A percentile compares a stretch with the other conserved stretches of the same genome.
Conservation (phyloP, 108 stramenopile species). For the Discostella stelligeroides region DNA sequence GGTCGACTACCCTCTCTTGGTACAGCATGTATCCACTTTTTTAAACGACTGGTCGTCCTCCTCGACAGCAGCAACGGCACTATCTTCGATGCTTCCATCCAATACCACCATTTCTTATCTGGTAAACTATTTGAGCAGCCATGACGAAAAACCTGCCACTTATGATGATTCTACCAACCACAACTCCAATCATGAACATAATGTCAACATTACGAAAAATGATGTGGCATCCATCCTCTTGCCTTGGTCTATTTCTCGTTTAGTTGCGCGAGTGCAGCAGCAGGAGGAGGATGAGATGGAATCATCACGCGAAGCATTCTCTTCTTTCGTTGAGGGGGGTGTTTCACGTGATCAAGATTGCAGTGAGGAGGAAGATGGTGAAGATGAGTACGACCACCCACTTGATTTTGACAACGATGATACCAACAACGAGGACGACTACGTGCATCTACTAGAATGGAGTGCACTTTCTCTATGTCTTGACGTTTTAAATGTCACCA, state of each 20-base stretch:
- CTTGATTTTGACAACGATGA: neutral
- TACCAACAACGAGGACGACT: neutral
- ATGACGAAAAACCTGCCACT: no score
- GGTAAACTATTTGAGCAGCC: no score
- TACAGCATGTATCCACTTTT: constrained; percentile 6
- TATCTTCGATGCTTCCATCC: neutral
- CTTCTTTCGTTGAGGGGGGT: neutral
- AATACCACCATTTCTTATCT: no score
- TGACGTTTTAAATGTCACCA: neutral
- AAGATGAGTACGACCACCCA: no score
- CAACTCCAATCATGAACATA: constrained; percentile 1
- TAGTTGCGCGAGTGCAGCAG: neutral
- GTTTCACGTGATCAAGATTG: neutral
- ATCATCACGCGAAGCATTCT: neutral
- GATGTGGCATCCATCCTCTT: constrained; percentile 43
- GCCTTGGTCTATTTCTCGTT: constrained; percentile 42
- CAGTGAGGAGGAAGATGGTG: neutral
- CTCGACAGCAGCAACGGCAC: neutral
- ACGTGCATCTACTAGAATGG: constrained; percentile 11
- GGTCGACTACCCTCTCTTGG: no score
- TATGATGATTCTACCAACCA: no score
- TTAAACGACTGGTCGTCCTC: constrained; percentile 18
- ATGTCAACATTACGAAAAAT: constrained; percentile 22
- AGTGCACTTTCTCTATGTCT: constrained; percentile 29
- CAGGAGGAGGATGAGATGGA: neutral